These are phyloP conservation scores for Suillus decipiens DNA, from an alignment of 768 basidiomycete species.

Conservation along the genomic window DNA sequence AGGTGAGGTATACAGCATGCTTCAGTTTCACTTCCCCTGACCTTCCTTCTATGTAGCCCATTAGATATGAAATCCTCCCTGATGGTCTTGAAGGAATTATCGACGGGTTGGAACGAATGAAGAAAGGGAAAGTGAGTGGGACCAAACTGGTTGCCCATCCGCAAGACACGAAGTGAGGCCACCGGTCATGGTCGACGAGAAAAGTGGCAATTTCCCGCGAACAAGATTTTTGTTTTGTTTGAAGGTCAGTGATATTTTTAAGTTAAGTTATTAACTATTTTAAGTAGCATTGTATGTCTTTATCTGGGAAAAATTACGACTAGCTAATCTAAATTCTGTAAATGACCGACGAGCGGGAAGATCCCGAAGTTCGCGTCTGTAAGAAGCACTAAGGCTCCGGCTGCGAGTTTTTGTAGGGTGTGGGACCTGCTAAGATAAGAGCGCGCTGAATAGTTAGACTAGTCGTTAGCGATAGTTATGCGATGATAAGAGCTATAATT, in stretches of 20 bases:
- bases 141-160: constrained; percentile 45
- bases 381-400: too few relatives aligned
- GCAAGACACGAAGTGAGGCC: constrained; percentile 34
- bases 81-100: constrained; percentile 41
- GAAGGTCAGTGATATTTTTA: not conserved
- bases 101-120: constrained; percentile 38
- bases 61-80: constrained; percentile 42
- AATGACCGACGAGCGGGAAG: too few relatives aligned
- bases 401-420: too few relatives aligned
- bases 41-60: constrained; percentile 32
- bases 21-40: not conserved
- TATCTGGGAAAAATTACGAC: too few relatives aligned
- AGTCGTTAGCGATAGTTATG: too few relatives aligned
- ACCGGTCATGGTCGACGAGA: not conserved
- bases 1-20: constrained; percentile 21
- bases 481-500: too few relatives aligned
- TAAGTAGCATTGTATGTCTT: too few relatives aligned
- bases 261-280: too few relatives aligned
- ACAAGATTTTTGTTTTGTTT: not conserved
- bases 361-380: too few relatives aligned
- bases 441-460: too few relatives aligned
- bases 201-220: not conserved
- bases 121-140: constrained; percentile 41
- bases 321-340: too few relatives aligned
- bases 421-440: too few relatives aligned